A percentile compares a stretch with the other conserved stretches of the same genome.
phyloP scores from a whole-genome alignment of 768 basidiomycete species.

The Rhizopogon salebrosus region DNA sequence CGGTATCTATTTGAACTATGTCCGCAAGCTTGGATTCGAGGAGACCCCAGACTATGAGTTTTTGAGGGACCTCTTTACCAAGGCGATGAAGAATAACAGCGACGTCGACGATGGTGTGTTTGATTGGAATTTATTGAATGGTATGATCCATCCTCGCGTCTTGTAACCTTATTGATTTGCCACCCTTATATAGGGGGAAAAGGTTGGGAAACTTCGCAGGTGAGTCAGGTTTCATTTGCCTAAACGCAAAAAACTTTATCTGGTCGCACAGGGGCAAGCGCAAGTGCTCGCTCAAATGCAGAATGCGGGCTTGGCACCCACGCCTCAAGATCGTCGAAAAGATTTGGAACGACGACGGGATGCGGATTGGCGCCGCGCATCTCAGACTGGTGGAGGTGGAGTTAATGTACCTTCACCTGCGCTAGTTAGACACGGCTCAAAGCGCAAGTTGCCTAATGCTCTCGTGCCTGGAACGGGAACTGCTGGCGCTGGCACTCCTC shows the following conservation, averaged over 20 bases:
- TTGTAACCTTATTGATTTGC: background rate
- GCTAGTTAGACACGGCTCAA: constrained; percentile 71
- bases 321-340: constrained; percentile 52
- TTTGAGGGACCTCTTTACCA: constrained; percentile 88
- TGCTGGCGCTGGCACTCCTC: constrained; percentile 60
- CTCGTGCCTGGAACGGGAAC: constrained; percentile 50
- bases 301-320: constrained; percentile 40
- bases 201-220: constrained; percentile 87
- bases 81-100: constrained; percentile 86
- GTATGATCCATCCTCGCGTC: constrained; percentile 30
- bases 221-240: constrained; percentile 30
- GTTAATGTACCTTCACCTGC: constrained; percentile 70
- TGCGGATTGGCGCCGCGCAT: constrained; percentile 58
- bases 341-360: constrained; percentile 49
- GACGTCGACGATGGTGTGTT: constrained; percentile 92
- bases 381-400: constrained; percentile 47
- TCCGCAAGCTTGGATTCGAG: constrained; percentile 97
- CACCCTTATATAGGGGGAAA: constrained; percentile 57
- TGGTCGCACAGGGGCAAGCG: constrained; percentile 45
- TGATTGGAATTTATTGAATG: constrained; percentile 94
- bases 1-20: constrained; percentile 97
- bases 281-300: constrained; percentile 65
- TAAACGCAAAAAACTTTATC: constrained; percentile 10
- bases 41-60: constrained; percentile 99
- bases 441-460: constrained; percentile 56